phyloP scores from a whole-genome alignment of 2,329 filamentous ascomycete species.

The Hypocreales sp. region DNA sequence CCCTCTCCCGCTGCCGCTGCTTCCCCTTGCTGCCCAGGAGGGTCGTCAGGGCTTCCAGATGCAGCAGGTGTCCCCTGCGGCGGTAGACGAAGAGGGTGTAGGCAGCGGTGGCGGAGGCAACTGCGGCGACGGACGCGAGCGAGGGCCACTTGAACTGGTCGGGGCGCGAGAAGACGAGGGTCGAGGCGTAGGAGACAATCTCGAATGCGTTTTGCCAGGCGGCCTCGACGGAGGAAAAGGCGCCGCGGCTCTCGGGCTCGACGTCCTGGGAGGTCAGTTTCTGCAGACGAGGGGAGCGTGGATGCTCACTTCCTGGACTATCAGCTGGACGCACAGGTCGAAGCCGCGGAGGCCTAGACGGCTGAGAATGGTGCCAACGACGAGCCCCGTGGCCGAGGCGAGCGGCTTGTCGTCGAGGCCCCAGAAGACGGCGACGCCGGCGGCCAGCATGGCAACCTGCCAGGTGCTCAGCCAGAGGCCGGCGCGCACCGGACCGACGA shows the following conservation, averaged over 20 bases:
- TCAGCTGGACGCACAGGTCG: conserved; percentile 42
- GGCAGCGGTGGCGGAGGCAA: conserved; percentile 16
- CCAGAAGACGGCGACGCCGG: conserved; percentile 11
- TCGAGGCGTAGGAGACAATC: conserved; percentile 48
- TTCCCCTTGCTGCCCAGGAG: not conserved
- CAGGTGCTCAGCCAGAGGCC: conserved; percentile 58
- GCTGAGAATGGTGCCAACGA: conserved; percentile 35
- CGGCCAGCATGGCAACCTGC: conserved; percentile 42
- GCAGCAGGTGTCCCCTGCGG: conserved; percentile 17
- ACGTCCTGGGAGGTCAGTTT: conserved; percentile 30
- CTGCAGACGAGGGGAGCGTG: too few relatives aligned
- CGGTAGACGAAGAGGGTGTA: conserved; percentile 15
- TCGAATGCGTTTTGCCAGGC: conserved; percentile 57
- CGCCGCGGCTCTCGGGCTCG: conserved; percentile 39
- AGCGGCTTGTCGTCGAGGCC: conserved; percentile 13
- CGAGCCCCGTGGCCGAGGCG: conserved; percentile 29
- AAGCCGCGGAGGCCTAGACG: conserved; percentile 46
- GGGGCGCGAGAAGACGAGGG: conserved; percentile 47
- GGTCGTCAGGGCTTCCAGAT: conserved; percentile 2
- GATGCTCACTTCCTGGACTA: conserved; percentile 40
- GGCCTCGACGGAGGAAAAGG: conserved; percentile 54
- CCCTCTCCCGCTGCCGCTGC: conserved; percentile 11
- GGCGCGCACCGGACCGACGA: conserved; percentile 42
- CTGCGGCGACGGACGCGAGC: conserved; percentile 38
- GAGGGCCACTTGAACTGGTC: conserved; percentile 50